A percentile compares a stretch with the other conserved stretches of the same genome.
These are phyloP conservation scores for Tolypocladium pustulatum DNA, from an alignment of 2,329 filamentous ascomycete species.

Conservation along the genomic window DNA sequence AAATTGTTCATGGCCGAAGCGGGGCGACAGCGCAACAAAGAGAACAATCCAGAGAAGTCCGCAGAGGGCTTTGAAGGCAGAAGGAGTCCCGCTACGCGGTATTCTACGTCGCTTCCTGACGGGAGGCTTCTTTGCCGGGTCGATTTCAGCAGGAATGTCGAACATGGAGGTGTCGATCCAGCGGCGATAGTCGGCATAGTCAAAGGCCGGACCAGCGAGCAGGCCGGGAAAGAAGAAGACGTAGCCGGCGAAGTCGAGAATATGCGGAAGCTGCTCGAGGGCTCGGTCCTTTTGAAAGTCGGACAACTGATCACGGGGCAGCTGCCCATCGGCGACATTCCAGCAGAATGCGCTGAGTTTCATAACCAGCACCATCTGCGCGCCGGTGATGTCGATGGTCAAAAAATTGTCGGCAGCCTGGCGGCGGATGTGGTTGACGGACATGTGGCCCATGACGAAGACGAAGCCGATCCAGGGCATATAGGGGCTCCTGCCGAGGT, in stretches of 20 bases:
- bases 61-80: slow-evolving; percentile 60
- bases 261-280: slow-evolving; percentile 59
- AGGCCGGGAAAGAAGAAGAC: slow-evolving; percentile 92
- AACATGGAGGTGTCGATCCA: slow-evolving; percentile 97
- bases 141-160: slow-evolving; percentile 68
- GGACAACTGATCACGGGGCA: slow-evolving; percentile 69
- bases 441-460: slow-evolving; percentile 94
- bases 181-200: slow-evolving; percentile 82
- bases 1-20: slow-evolving; percentile 55
- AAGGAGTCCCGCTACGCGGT: slow-evolving; percentile 79
- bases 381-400: slow-evolving; percentile 77
- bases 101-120: slow-evolving; percentile 88
- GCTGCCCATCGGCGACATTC: slow-evolving; percentile 89
- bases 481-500: slow-evolving; percentile 66
- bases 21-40: slow-evolving; percentile 62
- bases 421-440: slow-evolving; percentile 75
- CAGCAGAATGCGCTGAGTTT: slow-evolving; percentile 95
- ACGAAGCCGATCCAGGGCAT: slow-evolving; percentile 98
- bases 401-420: slow-evolving; percentile 59
- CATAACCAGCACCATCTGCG: slow-evolving; percentile 98
- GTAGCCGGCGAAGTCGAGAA: slow-evolving; percentile 80
- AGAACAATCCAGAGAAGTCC: slow-evolving; percentile 71
- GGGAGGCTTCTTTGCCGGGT: slow-evolving; percentile 73
- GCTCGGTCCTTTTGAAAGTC: slow-evolving; percentile 78
- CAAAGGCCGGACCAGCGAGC: slow-evolving; percentile 84